These are phyloP conservation scores for Byssoonygena ceratinophila DNA, from an alignment of 2,329 filamentous ascomycete species.

Conservation along the genomic window DNA sequence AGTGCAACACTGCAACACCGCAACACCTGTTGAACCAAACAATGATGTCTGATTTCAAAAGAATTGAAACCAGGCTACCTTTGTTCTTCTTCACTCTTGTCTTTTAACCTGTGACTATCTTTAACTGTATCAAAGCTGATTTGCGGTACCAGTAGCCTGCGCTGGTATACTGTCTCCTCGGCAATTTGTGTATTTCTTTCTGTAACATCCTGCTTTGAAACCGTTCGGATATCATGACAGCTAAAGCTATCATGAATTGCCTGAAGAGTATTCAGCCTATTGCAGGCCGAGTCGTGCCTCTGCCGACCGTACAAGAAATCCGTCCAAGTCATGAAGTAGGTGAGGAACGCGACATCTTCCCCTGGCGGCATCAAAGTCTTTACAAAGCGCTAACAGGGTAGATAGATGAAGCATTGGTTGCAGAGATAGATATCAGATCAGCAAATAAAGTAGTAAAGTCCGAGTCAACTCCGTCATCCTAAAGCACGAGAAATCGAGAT, in stretches of 20 bases:
- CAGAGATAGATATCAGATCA: constrained; percentile 36
- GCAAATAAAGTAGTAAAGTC: constrained; percentile 38
- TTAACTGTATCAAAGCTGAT: too few relatives aligned
- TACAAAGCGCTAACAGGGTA: constrained; percentile 12
- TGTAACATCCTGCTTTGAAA: not conserved
- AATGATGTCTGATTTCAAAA: not conserved
- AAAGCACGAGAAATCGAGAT: constrained; percentile 4
- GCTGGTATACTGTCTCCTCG: too few relatives aligned
- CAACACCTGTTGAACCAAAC: too few relatives aligned
- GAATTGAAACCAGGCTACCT: not conserved
- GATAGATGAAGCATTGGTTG: constrained; percentile 35
- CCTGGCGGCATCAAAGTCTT: not conserved
- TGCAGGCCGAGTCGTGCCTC: constrained; percentile 28
- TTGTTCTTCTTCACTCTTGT: too few relatives aligned
- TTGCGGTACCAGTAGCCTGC: too few relatives aligned
- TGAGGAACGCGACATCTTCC: constrained; percentile 19
- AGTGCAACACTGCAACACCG: too few relatives aligned
- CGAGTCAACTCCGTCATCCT: constrained; percentile 11
- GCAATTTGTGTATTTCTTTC: too few relatives aligned
- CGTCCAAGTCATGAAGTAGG: constrained; percentile 33
- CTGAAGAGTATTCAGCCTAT: constrained; percentile 25
- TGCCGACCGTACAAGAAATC: constrained; percentile 38
- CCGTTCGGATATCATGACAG: not conserved
- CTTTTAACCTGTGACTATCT: too few relatives aligned
- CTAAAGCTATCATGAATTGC: not conserved